phyloP scores from a whole-genome alignment of 2,329 filamentous ascomycete species.

The Fusarium redolens region DNA sequence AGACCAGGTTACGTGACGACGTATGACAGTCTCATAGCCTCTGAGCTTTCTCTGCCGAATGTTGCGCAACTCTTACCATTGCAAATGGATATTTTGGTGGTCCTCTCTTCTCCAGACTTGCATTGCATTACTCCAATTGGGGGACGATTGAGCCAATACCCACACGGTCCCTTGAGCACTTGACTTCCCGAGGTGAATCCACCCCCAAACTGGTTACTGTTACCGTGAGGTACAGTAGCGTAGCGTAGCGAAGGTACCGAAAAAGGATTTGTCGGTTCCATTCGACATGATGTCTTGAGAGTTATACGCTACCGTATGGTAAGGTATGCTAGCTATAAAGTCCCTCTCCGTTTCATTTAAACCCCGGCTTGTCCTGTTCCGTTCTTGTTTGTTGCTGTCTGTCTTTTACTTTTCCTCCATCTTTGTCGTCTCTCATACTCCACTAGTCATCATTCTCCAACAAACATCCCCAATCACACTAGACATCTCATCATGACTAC shows the following conservation, averaged over 20 bases:
- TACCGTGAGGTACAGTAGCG: background rate
- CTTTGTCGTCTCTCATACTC: constrained; percentile 5
- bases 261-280: constrained; percentile 30
- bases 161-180: constrained; percentile 38
- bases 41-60: constrained; percentile 19
- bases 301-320: constrained; percentile 21
- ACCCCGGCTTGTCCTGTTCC: constrained; percentile 10
- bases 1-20: background rate
- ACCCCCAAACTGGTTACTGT: constrained; percentile 43
- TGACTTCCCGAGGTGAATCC: constrained; percentile 44
- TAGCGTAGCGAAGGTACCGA: constrained; percentile 7
- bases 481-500: constrained; percentile 41
- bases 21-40: background rate
- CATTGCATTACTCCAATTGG: constrained; percentile 38
- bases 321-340: constrained; percentile 35
- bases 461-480: background rate
- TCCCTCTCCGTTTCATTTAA: constrained; percentile 36
- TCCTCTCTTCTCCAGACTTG: constrained; percentile 27
- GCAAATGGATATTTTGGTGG: constrained; percentile 12
- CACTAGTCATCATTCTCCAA: background rate
- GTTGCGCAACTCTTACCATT: constrained; percentile 11
- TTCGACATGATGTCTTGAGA: constrained; percentile 25
- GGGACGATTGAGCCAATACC: constrained; percentile 43
- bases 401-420: constrained; percentile 8
- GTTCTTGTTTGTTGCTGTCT: constrained; percentile 14